Percentiles rank a stretch among this genome's conserved stretches.
phyloP scores from a whole-genome alignment of 352 stramenopile genomes.

The Pythium coloratum region DNA sequence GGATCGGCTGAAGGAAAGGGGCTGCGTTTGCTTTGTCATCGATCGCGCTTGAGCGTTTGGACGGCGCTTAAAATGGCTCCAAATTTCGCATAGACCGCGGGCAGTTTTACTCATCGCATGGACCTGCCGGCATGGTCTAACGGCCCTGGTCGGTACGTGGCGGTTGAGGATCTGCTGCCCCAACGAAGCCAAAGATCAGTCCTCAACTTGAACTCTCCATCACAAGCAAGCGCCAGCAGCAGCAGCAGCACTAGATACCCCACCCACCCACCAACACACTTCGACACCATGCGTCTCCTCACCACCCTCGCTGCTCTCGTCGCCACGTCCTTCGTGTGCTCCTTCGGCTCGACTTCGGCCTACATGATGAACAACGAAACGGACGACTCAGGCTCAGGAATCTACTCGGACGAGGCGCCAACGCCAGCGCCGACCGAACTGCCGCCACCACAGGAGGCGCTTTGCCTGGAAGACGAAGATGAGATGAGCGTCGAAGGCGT shows the following conservation, averaged over 20 bases:
- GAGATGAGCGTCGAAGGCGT: constrained; percentile 42
- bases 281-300: constrained; percentile 6
- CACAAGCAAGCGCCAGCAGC: background rate
- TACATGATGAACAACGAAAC: background rate
- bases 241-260: background rate
- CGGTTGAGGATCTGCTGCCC: background rate
- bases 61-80: background rate
- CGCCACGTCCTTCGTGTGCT: constrained; percentile 2
- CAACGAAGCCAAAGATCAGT: background rate
- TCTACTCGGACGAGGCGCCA: background rate
- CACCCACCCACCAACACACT: background rate
- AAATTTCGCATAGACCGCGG: background rate
- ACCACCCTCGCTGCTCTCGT: constrained; percentile 3
- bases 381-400: background rate
- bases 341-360: background rate
- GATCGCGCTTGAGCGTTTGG: background rate
- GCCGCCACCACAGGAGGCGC: constrained; percentile 2
- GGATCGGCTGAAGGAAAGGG: background rate
- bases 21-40: background rate
- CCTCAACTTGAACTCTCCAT: constrained; percentile 5
- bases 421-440: background rate
- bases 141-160: background rate
- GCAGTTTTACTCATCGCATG: constrained; percentile 6
- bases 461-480: constrained; percentile 10
- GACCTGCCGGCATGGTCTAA: background rate